phyloP scores from a whole-genome alignment of 2,329 filamentous ascomycete genomes.

The Trichoderma sp. region DNA sequence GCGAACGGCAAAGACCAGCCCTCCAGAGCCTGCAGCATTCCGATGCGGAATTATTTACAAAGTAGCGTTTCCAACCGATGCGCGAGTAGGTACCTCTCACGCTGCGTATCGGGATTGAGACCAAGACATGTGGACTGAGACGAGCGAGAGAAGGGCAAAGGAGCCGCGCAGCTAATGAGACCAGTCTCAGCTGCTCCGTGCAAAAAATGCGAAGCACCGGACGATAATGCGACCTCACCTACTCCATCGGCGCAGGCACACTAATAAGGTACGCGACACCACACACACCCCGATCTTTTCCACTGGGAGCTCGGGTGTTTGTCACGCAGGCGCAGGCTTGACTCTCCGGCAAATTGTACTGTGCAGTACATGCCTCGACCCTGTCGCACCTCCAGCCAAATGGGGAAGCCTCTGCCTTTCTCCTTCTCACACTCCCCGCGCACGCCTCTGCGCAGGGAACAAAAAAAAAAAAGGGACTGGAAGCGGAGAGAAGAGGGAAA shows the following conservation, averaged over 20 bases:
- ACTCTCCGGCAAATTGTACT: background rate
- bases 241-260: background rate
- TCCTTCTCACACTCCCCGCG: conserved; percentile 13
- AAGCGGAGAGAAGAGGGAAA: background rate
- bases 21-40: conserved; percentile 19
- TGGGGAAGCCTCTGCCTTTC: background rate
- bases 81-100: background rate
- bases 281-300: conserved; percentile 8
- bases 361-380: conserved; percentile 16
- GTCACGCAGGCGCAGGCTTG: conserved; percentile 7
- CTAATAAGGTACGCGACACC: background rate
- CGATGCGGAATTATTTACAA: background rate
- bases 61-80: background rate
- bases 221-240: background rate
- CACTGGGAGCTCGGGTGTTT: conserved; percentile 1
- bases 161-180: background rate
- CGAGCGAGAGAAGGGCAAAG: background rate
- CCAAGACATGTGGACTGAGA: background rate
- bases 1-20: background rate
- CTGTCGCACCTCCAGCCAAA: conserved; percentile 6
- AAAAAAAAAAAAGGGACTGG: background rate
- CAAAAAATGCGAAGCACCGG: background rate
- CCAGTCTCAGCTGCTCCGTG: background rate
- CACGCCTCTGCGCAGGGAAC: conserved; percentile 1
- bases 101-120: background rate